phyloP scores from a whole-genome alignment of 768 basidiomycete genomes.

The Mycena indigotica region DNA sequence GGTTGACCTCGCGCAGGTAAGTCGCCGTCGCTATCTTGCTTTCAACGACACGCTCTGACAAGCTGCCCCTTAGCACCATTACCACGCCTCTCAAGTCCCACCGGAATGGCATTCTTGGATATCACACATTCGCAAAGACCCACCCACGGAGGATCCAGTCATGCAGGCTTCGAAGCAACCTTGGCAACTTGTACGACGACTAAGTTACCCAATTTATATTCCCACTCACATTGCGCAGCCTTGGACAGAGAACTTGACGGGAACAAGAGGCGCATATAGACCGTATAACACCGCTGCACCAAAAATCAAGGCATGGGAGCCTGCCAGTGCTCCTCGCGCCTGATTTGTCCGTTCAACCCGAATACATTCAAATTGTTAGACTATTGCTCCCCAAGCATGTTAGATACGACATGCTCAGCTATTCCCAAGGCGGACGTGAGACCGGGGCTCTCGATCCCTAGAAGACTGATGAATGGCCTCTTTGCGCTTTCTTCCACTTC shows the following conservation, averaged over 20 bases:
- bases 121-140: slow-evolving; percentile 81
- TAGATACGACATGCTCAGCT: slow-evolving; percentile 77
- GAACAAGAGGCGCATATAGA: slow-evolving; percentile 88
- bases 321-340: slow-evolving; percentile 60
- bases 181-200: slow-evolving; percentile 76
- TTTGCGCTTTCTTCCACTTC: slow-evolving; percentile 28
- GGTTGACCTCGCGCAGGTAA: slow-evolving; percentile 90
- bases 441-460: slow-evolving; percentile 93
- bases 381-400: slow-evolving; percentile 40
- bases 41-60: slow-evolving; percentile 1
- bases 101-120: slow-evolving; percentile 99
- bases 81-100: slow-evolving; percentile 91
- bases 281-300: slow-evolving; percentile 85
- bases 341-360: no score
- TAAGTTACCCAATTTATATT: background rate
- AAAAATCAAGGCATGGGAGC: slow-evolving; percentile 84
- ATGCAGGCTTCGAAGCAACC: slow-evolving; percentile 69
- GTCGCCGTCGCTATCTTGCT: slow-evolving; percentile 19
- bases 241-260: slow-evolving; percentile 87
- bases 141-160: slow-evolving; percentile 75
- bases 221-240: slow-evolving; percentile 49
- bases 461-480: slow-evolving; percentile 72
- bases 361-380: no score
- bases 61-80: slow-evolving; percentile 61
- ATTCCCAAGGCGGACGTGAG: slow-evolving; percentile 86